Evolutionary conservation across 345 rosid species (phyloP).

Genomic region (Euphorbia peplus): DNA sequence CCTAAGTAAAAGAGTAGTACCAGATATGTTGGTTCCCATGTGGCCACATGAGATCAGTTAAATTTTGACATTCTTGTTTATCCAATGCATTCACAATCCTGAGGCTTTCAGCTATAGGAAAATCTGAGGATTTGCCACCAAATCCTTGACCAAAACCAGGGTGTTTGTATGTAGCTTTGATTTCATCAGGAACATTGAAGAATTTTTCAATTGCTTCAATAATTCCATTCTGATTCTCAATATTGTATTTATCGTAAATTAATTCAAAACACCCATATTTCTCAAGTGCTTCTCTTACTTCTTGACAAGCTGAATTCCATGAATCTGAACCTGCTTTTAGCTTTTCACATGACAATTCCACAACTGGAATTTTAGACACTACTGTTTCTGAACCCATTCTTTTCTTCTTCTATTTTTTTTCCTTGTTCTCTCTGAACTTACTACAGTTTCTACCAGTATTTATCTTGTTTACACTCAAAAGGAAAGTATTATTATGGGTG

Average conservation of each 20-base stretch:
- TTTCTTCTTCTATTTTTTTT: too few relatives aligned
- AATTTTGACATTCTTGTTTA: slow-evolving; percentile 26
- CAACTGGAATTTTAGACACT: slow-evolving; percentile 22
- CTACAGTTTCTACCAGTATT: too few relatives aligned
- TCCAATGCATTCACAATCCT: slow-evolving; percentile 30
- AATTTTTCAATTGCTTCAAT: too few relatives aligned
- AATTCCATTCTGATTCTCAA: too few relatives aligned
- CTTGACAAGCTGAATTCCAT: slow-evolving; percentile 24
- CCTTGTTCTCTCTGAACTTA: too few relatives aligned
- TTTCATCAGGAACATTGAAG: too few relatives aligned
- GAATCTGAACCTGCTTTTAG: slow-evolving; percentile 23
- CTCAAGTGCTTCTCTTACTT: too few relatives aligned
- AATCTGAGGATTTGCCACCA: slow-evolving; percentile 23
- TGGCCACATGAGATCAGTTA: slow-evolving; percentile 45
- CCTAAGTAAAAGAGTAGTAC: slow-evolving; percentile 7
- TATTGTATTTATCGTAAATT: too few relatives aligned
- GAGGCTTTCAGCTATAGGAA: slow-evolving; percentile 39
- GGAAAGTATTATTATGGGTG: too few relatives aligned
- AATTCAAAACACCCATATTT: too few relatives aligned
- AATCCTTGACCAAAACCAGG: slow-evolving; percentile 34
- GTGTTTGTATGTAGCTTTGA: slow-evolving; percentile 25
- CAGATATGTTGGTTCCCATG: slow-evolving; percentile 34
- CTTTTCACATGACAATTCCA: slow-evolving; percentile 29
- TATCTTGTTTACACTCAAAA: too few relatives aligned
- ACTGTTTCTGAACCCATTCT: too few relatives aligned